A percentile compares a stretch with the other conserved stretches of the same genome.
Conservation (phyloP, 192 early-diverging fungal species). For the Blastocladiella britannica region DNA sequence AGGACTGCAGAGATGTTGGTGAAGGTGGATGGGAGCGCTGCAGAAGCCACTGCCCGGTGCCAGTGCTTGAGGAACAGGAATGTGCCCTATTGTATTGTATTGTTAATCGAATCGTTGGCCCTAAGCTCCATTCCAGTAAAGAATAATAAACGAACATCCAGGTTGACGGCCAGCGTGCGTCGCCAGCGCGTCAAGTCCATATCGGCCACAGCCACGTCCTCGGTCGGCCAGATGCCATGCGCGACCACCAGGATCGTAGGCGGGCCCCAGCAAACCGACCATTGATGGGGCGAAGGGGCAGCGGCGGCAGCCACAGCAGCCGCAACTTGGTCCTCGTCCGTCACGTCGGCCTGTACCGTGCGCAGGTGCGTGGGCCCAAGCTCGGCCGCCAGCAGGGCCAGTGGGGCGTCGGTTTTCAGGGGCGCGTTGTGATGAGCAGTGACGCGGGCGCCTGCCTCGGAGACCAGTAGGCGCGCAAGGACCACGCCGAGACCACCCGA, state of each 20-base stretch:
- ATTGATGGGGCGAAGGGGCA: slow-evolving; percentile 19
- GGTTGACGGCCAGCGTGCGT: slow-evolving; percentile 25
- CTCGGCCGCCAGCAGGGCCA: slow-evolving; percentile 10
- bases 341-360: slow-evolving; percentile 15
- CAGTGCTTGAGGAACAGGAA: slow-evolving; percentile 24
- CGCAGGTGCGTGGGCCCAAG: slow-evolving; percentile 8
- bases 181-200: slow-evolving; percentile 26
- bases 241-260: slow-evolving; percentile 18
- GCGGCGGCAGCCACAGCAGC: slow-evolving; percentile 6
- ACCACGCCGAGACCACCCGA: slow-evolving; percentile 30
- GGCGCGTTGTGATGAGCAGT: slow-evolving; percentile 28
- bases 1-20: slow-evolving; percentile 12
- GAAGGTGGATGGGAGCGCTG: slow-evolving; percentile 2
- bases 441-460: slow-evolving; percentile 19
- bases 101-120: too few relatives aligned
- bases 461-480: slow-evolving; percentile 19
- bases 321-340: slow-evolving; percentile 16
- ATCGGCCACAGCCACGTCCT: slow-evolving; percentile 24
- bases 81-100: slow-evolving; percentile 12
- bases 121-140: too few relatives aligned
- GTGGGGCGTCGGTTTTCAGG: neutral
- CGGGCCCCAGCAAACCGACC: neutral
- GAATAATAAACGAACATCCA: slow-evolving; percentile 6
- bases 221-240: slow-evolving; percentile 34
- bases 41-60: slow-evolving; percentile 8